These are phyloP conservation scores for Tagetes erecta DNA, from an alignment of 129 eudicot species.

Conservation along the genomic window DNA sequence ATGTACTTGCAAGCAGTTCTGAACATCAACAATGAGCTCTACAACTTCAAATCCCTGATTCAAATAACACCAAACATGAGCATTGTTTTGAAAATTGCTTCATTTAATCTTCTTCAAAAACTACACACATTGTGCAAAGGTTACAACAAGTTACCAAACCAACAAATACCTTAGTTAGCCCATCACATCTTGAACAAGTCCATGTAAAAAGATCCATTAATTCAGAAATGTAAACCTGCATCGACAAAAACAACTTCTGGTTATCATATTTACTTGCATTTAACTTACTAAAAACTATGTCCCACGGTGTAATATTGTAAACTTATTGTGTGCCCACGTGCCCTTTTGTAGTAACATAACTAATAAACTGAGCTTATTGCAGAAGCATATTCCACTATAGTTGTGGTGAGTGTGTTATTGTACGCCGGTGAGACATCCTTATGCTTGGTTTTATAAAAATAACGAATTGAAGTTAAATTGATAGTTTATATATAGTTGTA, in stretches of 20 bases:
- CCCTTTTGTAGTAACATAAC: neutral
- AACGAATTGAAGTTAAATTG: neutral
- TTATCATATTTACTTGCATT: neutral
- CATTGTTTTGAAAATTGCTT: too few relatives aligned
- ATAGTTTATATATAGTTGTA: too few relatives aligned
- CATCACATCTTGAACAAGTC: too few relatives aligned
- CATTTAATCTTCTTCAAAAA: too few relatives aligned
- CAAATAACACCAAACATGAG: too few relatives aligned
- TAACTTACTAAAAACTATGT: neutral
- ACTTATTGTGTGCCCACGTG: neutral
- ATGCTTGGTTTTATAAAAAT: conserved; percentile 35
- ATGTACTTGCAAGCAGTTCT: too few relatives aligned
- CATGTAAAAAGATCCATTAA: conserved; percentile 77
- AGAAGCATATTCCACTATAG: conserved; percentile 84
- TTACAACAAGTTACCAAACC: too few relatives aligned
- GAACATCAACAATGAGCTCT: too few relatives aligned
- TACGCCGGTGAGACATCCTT: conserved; percentile 42
- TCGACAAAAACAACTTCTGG: neutral
- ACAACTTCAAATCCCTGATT: too few relatives aligned
- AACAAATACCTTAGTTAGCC: too few relatives aligned
- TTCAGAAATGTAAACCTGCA: conserved; percentile 88
- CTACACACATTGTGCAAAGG: too few relatives aligned
- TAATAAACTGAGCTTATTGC: conserved; percentile 56
- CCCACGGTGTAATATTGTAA: neutral
- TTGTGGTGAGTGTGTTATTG: conserved; percentile 76